Conservation (phyloP, 805 yeast genomes). For the Candida hungchunana region DNA sequence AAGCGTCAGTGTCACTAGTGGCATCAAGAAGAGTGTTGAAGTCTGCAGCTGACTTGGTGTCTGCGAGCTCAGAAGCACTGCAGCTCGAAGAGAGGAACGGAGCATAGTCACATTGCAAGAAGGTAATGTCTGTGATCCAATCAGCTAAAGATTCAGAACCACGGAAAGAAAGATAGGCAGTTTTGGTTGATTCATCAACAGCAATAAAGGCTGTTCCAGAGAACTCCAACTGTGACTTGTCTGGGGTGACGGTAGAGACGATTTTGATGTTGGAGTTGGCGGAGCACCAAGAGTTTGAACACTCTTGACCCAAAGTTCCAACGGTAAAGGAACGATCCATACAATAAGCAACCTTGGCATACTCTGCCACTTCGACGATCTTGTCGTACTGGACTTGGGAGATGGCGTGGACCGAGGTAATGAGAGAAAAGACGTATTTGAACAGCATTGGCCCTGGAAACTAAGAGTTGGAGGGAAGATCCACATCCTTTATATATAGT, state of each 20-base stretch:
- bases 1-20: neutral
- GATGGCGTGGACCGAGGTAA: slow-evolving; percentile 3
- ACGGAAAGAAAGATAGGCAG: slow-evolving; percentile 51
- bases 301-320: slow-evolving; percentile 10
- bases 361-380: slow-evolving; percentile 11
- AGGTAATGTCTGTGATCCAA: slow-evolving; percentile 55
- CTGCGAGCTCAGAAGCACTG: slow-evolving; percentile 1
- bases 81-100: slow-evolving; percentile 31
- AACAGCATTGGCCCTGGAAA: too few species aligned
- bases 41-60: too few species aligned
- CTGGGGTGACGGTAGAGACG: slow-evolving; percentile 14
- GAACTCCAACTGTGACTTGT: slow-evolving; percentile 31
- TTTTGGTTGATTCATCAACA: slow-evolving; percentile 39
- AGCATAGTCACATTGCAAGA: slow-evolving; percentile 40
- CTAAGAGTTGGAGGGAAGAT: too few species aligned
- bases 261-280: slow-evolving; percentile 3
- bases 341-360: slow-evolving; percentile 21
- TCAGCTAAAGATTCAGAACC: slow-evolving; percentile 64
- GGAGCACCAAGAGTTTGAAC: slow-evolving; percentile 9
- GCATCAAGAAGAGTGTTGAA: neutral
- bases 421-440: neutral
- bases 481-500: too few species aligned
- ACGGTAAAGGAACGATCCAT: slow-evolving; percentile 4
- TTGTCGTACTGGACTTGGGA: slow-evolving; percentile 8
- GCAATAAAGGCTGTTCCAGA: slow-evolving; percentile 55